Conservation (phyloP, 2,329 filamentous ascomycete species). For the Ophiostoma sp. region DNA sequence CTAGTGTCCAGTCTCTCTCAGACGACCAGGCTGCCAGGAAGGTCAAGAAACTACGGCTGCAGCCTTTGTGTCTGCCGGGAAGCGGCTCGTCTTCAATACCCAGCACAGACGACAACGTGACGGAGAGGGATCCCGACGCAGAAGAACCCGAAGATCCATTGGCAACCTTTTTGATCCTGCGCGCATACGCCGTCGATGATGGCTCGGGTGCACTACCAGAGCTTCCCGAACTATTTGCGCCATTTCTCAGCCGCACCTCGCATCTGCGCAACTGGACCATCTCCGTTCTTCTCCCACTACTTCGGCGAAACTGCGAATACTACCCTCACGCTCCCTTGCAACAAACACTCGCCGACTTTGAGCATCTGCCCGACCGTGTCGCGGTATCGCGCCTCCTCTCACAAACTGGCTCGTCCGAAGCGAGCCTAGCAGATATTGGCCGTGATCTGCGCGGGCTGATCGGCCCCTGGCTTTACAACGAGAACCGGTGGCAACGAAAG, state of each 20-base stretch:
- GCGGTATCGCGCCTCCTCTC: slow-evolving; percentile 59
- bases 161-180: slow-evolving; percentile 58
- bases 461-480: slow-evolving; percentile 68
- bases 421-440: slow-evolving; percentile 42
- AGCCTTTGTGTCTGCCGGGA: slow-evolving; percentile 49
- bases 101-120: neutral
- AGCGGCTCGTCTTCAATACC: slow-evolving; percentile 26
- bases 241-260: slow-evolving; percentile 59
- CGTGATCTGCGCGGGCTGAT: slow-evolving; percentile 64
- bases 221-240: slow-evolving; percentile 60
- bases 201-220: slow-evolving; percentile 68
- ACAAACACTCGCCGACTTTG: slow-evolving; percentile 59
- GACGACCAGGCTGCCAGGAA: slow-evolving; percentile 61
- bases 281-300: slow-evolving; percentile 61
- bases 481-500: slow-evolving; percentile 49
- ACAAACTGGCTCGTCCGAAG: slow-evolving; percentile 42
- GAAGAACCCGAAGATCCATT: slow-evolving; percentile 37
- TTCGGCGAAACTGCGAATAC: slow-evolving; percentile 65
- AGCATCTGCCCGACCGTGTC: slow-evolving; percentile 52
- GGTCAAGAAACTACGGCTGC: slow-evolving; percentile 57
- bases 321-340: slow-evolving; percentile 49
- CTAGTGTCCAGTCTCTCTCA: slow-evolving; percentile 52
- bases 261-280: slow-evolving; percentile 63
- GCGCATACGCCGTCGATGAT: slow-evolving; percentile 63
- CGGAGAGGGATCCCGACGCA: slow-evolving; percentile 41